Conservation (phyloP, 257 asterid species). For the Paulownia fortunei region DNA sequence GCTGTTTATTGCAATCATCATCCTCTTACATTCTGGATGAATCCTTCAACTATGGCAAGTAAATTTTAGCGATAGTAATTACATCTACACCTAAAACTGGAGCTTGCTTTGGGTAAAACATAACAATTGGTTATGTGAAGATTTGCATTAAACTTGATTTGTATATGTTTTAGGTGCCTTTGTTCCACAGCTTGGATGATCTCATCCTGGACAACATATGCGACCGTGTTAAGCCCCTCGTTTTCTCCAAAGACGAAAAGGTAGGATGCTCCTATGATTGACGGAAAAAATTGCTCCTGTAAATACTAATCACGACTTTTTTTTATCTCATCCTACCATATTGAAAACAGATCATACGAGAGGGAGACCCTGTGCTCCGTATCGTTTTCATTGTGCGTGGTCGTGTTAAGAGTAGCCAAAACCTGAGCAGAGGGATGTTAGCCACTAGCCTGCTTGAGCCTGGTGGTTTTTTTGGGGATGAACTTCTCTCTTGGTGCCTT, state of each 20-base stretch:
- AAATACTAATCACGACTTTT: neutral
- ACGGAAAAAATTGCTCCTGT: neutral
- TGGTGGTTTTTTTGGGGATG: constrained; percentile 91
- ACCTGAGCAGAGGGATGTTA: constrained; percentile 72
- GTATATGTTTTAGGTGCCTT: constrained; percentile 62
- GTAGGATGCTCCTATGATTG: constrained; percentile 32
- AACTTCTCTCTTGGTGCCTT: constrained; percentile 91
- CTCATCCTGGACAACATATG: constrained; percentile 94
- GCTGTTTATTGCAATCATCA: neutral
- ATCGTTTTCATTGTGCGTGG: constrained; percentile 84
- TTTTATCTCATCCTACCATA: neutral
- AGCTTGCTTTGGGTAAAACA: neutral
- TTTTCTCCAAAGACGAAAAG: constrained; percentile 90
- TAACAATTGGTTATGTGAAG: neutral
- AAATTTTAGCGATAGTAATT: too few relatives aligned
- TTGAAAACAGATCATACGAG: constrained; percentile 72
- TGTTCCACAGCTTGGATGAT: constrained; percentile 85
- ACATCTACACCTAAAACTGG: too few relatives aligned
- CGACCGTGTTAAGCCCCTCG: constrained; percentile 87
- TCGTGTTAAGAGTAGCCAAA: constrained; percentile 69
- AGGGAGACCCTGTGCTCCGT: constrained; percentile 88
- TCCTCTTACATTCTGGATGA: too few relatives aligned
- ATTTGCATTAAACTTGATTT: neutral
- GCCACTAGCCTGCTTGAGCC: constrained; percentile 75
- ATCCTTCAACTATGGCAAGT: too few relatives aligned